Base-by-base conservation (phyloP, 139 green algal species). In the Micromonas commoda region DNA sequence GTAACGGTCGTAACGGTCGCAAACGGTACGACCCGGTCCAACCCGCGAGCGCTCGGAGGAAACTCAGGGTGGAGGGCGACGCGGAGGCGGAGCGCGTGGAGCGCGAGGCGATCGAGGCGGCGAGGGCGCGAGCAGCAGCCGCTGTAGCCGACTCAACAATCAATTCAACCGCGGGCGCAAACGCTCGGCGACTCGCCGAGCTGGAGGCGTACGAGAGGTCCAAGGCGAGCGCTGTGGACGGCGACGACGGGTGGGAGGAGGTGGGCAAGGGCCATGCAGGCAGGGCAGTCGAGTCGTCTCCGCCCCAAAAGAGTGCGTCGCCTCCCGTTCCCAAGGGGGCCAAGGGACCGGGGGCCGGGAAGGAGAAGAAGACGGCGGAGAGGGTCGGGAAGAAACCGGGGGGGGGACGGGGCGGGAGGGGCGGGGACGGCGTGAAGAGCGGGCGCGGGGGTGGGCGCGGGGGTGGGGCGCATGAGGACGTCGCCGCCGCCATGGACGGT, bases 1-100 rank as follows among this genome's bases (percentile, higher is more conserved):
- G n/a, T n/a, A n/a, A n/a, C n/a, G n/a, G n/a, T n/a, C n/a, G n/a
- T n/a, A n/a, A n/a, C n/a, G n/a, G n/a, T n/a, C 31, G 31, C 37
- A 75, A 75, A 34, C n/a, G 9, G 3, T 29, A 75, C 37, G 68
- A 75, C 61, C 68, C 68, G 29, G 28, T 61, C 16, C 68, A 20
- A 33, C n/a, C n/a, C n/a, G n/a, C n/a, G n/a, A n/a, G n/a, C n/a
- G n/a, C n/a, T n/a, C n/a, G n/a, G n/a, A n/a, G n/a, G n/a, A n/a
- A n/a, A n/a, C n/a, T 75, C 68, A 3, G 35, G 35, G 68, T 37
- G 68, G 45, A 28, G 63, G 20, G 63, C 28, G 31, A 32, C 68
- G 68, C 52, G 38, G 26, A 63, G 5, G 37, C 2, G 29, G 35
- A 63, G 37, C 28, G 68, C 24, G 37, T 20, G 34, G 2, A 33